Percentiles rank a stretch among this genome's conserved stretches.
Conservation (phyloP, 2,329 filamentous ascomycete genomes). For the Aspergillus latus region DNA sequence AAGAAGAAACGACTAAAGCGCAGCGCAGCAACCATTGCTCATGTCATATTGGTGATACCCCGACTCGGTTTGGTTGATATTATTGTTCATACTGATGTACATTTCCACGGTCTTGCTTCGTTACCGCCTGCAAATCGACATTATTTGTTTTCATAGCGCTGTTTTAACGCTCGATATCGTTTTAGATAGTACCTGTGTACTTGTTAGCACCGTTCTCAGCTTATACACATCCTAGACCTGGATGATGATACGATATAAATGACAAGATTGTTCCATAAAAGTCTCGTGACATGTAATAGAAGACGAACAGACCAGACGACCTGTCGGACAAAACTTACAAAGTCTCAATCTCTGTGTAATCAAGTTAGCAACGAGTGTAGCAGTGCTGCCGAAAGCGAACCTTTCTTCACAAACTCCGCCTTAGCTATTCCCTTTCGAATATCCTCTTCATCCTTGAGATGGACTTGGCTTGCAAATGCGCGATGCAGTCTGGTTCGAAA, state of each 20-base stretch:
- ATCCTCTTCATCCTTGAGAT: slow-evolving; percentile 68
- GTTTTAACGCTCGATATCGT: slow-evolving; percentile 79
- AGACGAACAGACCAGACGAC: not conserved
- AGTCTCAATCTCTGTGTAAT: slow-evolving; percentile 76
- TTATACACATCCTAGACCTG: slow-evolving; percentile 13
- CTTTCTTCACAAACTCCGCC: slow-evolving; percentile 89
- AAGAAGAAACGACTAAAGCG: slow-evolving; percentile 24
- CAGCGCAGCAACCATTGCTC: slow-evolving; percentile 32
- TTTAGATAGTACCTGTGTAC: slow-evolving; percentile 79
- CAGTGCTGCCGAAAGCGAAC: slow-evolving; percentile 45
- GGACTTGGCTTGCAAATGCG: slow-evolving; percentile 76
- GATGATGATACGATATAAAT: slow-evolving; percentile 22
- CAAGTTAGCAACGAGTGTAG: slow-evolving; percentile 3
- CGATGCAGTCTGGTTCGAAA: slow-evolving; percentile 79
- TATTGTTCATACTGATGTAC: slow-evolving; percentile 24
- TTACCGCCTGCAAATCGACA: slow-evolving; percentile 18
- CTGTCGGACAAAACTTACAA: slow-evolving; percentile 63
- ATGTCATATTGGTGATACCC: slow-evolving; percentile 43
- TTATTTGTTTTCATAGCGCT: slow-evolving; percentile 65
- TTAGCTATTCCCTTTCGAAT: slow-evolving; percentile 74
- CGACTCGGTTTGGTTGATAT: slow-evolving; percentile 26
- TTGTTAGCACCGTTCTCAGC: slow-evolving; percentile 21
- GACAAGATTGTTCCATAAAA: slow-evolving; percentile 9
- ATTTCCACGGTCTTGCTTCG: slow-evolving; percentile 19
- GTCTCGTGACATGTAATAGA: not conserved